Evolutionary conservation across 371 early-diverging fungal genomes (phyloP), one percentile per base, ranked within the genome.

Genomic region (Mortierella sp.): DNA sequence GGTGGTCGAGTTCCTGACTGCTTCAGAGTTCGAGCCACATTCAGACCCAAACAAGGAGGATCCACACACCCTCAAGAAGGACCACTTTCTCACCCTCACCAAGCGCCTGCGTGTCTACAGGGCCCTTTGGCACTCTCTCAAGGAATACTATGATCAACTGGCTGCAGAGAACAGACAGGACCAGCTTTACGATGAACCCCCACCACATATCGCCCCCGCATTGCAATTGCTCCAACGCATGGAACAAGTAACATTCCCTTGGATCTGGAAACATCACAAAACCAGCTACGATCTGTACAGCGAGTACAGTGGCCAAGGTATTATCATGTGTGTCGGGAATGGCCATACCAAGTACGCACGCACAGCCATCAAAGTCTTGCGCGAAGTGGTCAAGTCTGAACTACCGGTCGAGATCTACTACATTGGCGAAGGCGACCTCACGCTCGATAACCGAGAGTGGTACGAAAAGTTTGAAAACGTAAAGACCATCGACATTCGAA

Each of bases 361-460:
- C 28, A 81, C 85, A n/a, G 78, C 89, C 2, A 72, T 92, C 38
- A 65, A 74, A 19, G 72, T 81, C 0, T 71, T 93, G 31, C 84
- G 93, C 0, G 59, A 82, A 6, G 72, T 90, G 1, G 74, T 87
- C 26, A 72, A 83, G 47, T 85, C 84, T 5, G 72, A 68, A n/a
- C 71, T 94, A 7, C 94, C 94, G 0, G 86, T 94, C 45, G 91
- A 94, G 71, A 82, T 93, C 9, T 90, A 87, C 55, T 90, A 91
- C 64, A 84, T 79, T 8, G 85, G 89, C 9, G 70, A 83, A 1
- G 28, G 61, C 1, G 94, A 93, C 52, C 78, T 92, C 34, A 59
- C 78, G 0, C 53, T 68, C 0, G 79, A 67, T 6, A 69, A 83
- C 7, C 72, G 84, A 10, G 68, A 58, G 1, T 83, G 81, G 63